A percentile compares a stretch with the other conserved stretches of the same genome.
phyloP scores from a whole-genome alignment of 2,329 filamentous ascomycete genomes.

The Diplodia sapinea region DNA sequence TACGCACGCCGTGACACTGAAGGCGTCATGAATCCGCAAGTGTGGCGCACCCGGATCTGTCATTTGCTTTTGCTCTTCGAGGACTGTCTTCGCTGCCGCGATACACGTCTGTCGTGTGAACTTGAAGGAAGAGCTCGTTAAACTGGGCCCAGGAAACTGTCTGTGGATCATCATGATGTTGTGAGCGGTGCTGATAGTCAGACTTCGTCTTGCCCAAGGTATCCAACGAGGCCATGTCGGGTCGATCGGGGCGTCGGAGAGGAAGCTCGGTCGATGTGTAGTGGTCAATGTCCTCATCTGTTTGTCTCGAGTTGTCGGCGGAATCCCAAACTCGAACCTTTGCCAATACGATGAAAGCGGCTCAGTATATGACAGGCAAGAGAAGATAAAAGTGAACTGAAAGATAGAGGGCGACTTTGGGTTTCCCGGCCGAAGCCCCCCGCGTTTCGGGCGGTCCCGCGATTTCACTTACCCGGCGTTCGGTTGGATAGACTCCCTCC shows the following conservation, averaged over 20 bases:
- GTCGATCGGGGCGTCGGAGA: constrained; percentile 44
- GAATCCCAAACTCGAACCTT: too few species aligned
- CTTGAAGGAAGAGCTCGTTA: constrained; percentile 50
- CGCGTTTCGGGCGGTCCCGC: neutral
- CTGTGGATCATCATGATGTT: constrained; percentile 57
- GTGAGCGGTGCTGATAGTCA: constrained; percentile 49
- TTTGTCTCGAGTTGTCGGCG: constrained; percentile 30
- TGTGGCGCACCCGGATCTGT: constrained; percentile 48
- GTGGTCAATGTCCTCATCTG: constrained; percentile 45
- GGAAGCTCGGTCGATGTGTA: constrained; percentile 45
- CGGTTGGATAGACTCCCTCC: neutral
- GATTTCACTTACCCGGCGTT: neutral
- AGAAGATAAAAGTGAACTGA: neutral
- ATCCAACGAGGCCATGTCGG: constrained; percentile 51
- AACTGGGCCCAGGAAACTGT: constrained; percentile 51
- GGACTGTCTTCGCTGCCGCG: constrained; percentile 50
- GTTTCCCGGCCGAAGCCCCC: constrained; percentile 4
- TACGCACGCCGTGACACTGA: constrained; percentile 46
- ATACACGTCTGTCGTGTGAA: constrained; percentile 52
- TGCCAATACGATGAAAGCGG: too few species aligned
- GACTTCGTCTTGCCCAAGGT: constrained; percentile 48
- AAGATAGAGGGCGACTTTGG: neutral
- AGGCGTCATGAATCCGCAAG: constrained; percentile 53
- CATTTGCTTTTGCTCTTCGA: constrained; percentile 45
- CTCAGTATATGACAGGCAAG: too few species aligned